phyloP scores from a whole-genome alignment of 2,329 filamentous ascomycete species.

The Penicillium olsonii region DNA sequence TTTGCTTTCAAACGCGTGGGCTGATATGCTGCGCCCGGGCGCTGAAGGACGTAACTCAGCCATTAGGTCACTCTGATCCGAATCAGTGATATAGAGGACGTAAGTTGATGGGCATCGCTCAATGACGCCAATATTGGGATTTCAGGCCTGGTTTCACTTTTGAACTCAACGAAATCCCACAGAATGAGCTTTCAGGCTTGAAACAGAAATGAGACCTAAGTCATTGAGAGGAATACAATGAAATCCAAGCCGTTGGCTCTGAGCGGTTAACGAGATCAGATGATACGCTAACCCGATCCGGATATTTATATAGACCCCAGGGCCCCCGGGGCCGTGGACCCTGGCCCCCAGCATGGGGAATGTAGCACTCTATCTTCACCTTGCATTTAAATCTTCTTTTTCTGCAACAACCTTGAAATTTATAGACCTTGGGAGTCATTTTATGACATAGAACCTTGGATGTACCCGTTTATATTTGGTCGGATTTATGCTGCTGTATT shows the following conservation, averaged over 20 bases:
- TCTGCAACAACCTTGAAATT: no score
- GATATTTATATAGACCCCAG: not conserved
- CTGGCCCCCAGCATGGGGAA: no score
- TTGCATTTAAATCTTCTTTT: no score
- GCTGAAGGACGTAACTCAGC: conserved; percentile 22
- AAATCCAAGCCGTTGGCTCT: conserved; percentile 3
- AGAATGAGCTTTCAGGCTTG: not conserved
- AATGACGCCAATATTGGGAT: not conserved
- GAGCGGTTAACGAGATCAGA: conserved; percentile 13
- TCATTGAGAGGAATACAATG: conserved; percentile 1
- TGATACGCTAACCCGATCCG: conserved; percentile 11
- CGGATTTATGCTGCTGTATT: not conserved
- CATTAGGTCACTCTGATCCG: conserved; percentile 17
- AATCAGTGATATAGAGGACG: conserved; percentile 6
- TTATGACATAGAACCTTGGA: no score
- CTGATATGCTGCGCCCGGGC: conserved; percentile 22
- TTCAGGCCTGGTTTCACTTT: not conserved
- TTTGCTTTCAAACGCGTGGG: conserved; percentile 36
- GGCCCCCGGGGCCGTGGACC: no score
- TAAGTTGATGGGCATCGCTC: conserved; percentile 4
- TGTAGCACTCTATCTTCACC: not conserved
- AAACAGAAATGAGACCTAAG: not conserved
- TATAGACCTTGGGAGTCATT: no score
- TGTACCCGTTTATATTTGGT: no score
- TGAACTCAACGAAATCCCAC: not conserved